These are phyloP conservation scores for Metschnikowia arizonensis DNA, from an alignment of 805 yeast species.

Conservation along the genomic window DNA sequence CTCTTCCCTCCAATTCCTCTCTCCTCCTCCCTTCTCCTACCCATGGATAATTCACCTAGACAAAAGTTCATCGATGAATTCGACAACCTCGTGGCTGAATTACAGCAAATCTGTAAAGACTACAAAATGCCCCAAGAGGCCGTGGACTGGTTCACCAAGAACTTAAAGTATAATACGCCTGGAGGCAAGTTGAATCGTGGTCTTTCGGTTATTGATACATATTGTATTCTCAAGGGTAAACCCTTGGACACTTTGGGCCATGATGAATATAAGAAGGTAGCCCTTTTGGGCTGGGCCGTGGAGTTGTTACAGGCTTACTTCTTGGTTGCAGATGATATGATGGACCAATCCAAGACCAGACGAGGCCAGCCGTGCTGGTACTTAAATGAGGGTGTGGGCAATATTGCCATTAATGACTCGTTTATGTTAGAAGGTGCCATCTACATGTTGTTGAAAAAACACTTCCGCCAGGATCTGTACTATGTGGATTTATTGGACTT, in stretches of 20 bases:
- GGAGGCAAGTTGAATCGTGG: slow-evolving; percentile 98
- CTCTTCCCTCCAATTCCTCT: no score
- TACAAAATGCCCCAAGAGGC: slow-evolving; percentile 88
- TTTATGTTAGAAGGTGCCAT: slow-evolving; percentile 96
- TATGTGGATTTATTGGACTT: slow-evolving; percentile 88
- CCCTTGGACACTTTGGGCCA: slow-evolving; percentile 48
- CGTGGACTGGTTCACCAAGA: slow-evolving; percentile 73
- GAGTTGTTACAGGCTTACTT: slow-evolving; percentile 95
- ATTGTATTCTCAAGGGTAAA: slow-evolving; percentile 68
- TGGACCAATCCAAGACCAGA: slow-evolving; percentile 95
- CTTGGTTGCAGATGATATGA: slow-evolving; percentile 96
- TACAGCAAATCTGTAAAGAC: slow-evolving; percentile 52
- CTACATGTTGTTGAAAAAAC: slow-evolving; percentile 80
- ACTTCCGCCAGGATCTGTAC: slow-evolving; percentile 76
- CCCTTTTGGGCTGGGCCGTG: slow-evolving; percentile 91
- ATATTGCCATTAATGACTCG: slow-evolving; percentile 95
- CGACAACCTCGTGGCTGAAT: slow-evolving; percentile 74
- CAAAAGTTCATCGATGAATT: slow-evolving; percentile 62
- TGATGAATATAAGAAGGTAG: slow-evolving; percentile 77
- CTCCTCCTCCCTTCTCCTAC: no score
- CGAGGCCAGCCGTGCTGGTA: slow-evolving; percentile 99
- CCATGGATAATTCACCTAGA: slow-evolving; percentile 40
- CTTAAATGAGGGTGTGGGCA: slow-evolving; percentile 70
- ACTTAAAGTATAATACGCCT: slow-evolving; percentile 80
- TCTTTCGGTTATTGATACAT: slow-evolving; percentile 89